Conservation (phyloP, 345 rosid genomes). For the Eucalyptus brandiana region DNA sequence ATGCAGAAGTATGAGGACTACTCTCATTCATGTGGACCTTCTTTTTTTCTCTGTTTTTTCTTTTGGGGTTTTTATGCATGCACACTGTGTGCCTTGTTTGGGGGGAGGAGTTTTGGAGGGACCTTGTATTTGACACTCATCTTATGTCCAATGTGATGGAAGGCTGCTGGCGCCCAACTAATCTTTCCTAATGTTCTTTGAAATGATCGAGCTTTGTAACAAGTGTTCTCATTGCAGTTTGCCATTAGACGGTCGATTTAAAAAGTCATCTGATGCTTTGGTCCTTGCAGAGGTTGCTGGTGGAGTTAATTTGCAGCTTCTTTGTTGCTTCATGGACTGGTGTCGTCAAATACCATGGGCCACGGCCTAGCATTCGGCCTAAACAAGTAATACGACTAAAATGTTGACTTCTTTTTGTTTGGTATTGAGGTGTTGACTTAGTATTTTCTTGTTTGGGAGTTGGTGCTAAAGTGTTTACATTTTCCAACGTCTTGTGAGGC, state of each 20-base stretch:
- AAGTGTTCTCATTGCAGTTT: neutral
- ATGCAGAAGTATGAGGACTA: neutral
- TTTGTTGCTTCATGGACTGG: slow-evolving; percentile 99
- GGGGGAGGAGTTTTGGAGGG: neutral
- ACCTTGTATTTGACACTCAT: neutral
- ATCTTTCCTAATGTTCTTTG: neutral
- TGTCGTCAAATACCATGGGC: slow-evolving; percentile 93
- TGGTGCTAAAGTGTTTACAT: neutral
- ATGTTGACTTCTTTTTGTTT: neutral
- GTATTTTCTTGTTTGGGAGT: neutral
- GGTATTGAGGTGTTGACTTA: neutral
- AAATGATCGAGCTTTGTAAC: neutral
- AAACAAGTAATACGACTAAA: slow-evolving; percentile 47
- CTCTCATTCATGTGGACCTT: neutral
- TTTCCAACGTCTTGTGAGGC: neutral
- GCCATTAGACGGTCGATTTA: neutral
- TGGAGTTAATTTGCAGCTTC: slow-evolving; percentile 97
- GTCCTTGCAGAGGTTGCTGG: slow-evolving; percentile 65
- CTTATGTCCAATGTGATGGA: neutral
- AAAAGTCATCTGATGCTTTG: neutral
- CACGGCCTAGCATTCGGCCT: slow-evolving; percentile 93
- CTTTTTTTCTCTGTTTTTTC: neutral
- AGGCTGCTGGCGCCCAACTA: neutral
- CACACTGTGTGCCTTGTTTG: neutral
- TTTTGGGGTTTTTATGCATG: neutral